Evolutionary conservation across 2,329 filamentous ascomycete genomes (phyloP).

Genomic region (Phoma sp.): DNA sequence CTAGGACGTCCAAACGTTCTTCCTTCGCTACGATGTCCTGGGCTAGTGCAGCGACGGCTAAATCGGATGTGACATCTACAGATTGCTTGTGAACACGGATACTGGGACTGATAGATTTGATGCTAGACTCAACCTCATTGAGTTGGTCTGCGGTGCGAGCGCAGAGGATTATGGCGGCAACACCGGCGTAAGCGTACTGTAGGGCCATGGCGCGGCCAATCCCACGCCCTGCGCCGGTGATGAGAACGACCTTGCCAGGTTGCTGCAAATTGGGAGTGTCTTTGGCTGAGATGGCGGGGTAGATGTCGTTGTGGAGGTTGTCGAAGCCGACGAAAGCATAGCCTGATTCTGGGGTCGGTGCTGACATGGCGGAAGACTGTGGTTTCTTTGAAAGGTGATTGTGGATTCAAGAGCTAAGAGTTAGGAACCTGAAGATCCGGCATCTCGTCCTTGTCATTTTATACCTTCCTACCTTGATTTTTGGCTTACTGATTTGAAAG

Average conservation of each 20-base stretch:
- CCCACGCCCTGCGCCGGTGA: constrained; percentile 64
- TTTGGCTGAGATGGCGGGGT: constrained; percentile 58
- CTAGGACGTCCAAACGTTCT: constrained; percentile 53
- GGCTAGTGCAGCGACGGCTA: constrained; percentile 47
- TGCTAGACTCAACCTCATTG: constrained; percentile 42
- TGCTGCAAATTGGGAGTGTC: constrained; percentile 47
- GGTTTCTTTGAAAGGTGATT: too few species aligned
- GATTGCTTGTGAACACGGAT: constrained; percentile 54
- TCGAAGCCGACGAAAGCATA: constrained; percentile 24
- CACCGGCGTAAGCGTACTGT: constrained; percentile 63
- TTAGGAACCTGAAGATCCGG: too few species aligned
- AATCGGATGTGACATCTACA: constrained; percentile 53
- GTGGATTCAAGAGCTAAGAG: too few species aligned
- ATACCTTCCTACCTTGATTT: too few species aligned
- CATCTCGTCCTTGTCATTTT: too few species aligned
- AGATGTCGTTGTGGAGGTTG: constrained; percentile 58
- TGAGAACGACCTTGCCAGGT: constrained; percentile 55
- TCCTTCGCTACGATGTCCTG: constrained; percentile 33
- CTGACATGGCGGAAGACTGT: not conserved
- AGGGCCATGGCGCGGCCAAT: constrained; percentile 62
- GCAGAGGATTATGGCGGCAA: constrained; percentile 60
- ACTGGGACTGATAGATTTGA: constrained; percentile 50
- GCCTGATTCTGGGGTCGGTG: not conserved
- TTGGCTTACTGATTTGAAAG: too few species aligned
- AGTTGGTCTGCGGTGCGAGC: constrained; percentile 57